phyloP scores from a whole-genome alignment of 345 rosid genomes.

The Ceriops zippeliana region DNA sequence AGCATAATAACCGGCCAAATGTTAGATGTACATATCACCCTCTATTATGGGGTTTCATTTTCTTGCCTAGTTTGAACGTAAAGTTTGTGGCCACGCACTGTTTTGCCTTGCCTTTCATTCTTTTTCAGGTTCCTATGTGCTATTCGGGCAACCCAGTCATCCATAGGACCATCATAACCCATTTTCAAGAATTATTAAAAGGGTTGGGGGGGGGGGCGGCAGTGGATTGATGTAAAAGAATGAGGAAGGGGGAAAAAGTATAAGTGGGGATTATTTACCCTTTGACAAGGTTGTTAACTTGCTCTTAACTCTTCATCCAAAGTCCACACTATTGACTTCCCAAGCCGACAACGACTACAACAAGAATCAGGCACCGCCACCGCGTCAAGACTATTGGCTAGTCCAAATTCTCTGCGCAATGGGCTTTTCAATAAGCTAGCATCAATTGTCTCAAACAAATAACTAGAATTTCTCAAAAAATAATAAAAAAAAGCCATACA shows the following conservation, averaged over 20 bases:
- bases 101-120: conserved; percentile 12
- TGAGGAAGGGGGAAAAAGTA: not conserved
- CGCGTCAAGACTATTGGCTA: too few species aligned
- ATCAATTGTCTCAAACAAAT: too few species aligned
- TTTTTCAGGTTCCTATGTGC: not conserved
- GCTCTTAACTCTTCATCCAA: too few species aligned
- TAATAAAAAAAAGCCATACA: too few species aligned
- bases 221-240: not conserved
- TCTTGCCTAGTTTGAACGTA: conserved; percentile 15
- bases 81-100: not conserved
- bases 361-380: too few species aligned
- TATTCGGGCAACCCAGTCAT: conserved; percentile 15
- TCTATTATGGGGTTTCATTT: conserved; percentile 29
- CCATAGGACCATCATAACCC: not conserved
- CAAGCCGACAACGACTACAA: too few species aligned
- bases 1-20: conserved; percentile 6
- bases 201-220: not conserved
- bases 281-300: too few species aligned
- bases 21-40: conserved; percentile 11
- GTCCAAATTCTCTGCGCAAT: too few species aligned
- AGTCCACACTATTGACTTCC: too few species aligned
- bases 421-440: too few species aligned
- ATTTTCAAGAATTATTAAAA: conserved; percentile 13
- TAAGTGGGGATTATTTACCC: not conserved
- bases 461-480: too few species aligned